Conservation (phyloP, 306 rosid genomes). For the Hippophae gyantsensis region DNA sequence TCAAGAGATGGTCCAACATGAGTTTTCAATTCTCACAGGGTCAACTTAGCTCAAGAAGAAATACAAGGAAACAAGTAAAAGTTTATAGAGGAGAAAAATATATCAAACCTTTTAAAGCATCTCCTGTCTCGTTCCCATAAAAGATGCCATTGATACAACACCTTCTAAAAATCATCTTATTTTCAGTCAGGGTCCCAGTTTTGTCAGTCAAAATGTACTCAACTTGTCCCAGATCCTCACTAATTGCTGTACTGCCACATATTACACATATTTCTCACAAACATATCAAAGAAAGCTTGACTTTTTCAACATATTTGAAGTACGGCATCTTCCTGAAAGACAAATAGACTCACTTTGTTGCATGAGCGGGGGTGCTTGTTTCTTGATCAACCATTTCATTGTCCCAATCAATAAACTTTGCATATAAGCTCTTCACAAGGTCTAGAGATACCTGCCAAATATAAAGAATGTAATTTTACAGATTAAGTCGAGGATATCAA, state of each 20-base stretch:
- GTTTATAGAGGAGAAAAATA: slow-evolving; percentile 12
- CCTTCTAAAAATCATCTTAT: slow-evolving; percentile 94
- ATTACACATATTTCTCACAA: slow-evolving; percentile 38
- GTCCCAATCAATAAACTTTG: slow-evolving; percentile 99
- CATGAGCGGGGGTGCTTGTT: slow-evolving; percentile 79
- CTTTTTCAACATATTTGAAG: slow-evolving; percentile 13
- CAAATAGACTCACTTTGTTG: slow-evolving; percentile 70
- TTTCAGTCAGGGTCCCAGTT: slow-evolving; percentile 95
- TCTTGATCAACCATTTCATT: slow-evolving; percentile 71
- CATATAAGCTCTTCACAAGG: slow-evolving; percentile 89
- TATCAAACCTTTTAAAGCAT: slow-evolving; percentile 84
- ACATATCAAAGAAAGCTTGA: slow-evolving; percentile 2
- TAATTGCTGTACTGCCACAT: slow-evolving; percentile 98
- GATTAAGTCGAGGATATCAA: no score
- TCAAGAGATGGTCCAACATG: no score
- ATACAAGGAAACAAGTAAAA: slow-evolving; percentile 7
- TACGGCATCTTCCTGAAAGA: slow-evolving; percentile 18
- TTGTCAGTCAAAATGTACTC: slow-evolving; percentile 98
- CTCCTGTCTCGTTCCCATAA: slow-evolving; percentile 86
- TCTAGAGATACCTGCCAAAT: slow-evolving; percentile 86
- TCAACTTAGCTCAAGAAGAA: background rate
- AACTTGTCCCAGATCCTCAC: slow-evolving; percentile 98
- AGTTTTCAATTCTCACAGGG: no score
- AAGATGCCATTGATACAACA: slow-evolving; percentile 73
- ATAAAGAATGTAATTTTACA: slow-evolving; percentile 1